Conservation (phyloP, 179 eudicot genomes). For the Kewa caespitosa region DNA sequence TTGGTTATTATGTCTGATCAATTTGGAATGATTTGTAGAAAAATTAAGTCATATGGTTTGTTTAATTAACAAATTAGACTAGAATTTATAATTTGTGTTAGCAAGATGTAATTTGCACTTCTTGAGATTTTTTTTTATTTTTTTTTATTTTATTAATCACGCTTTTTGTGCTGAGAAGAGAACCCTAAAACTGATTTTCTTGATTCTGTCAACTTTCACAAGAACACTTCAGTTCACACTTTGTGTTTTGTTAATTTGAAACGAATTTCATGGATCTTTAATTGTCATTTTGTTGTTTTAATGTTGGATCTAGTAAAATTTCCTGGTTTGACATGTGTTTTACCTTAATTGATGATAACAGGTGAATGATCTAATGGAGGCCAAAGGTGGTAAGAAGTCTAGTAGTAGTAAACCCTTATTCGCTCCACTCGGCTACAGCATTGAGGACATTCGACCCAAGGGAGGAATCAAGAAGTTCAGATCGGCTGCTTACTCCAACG, state of each 20-base stretch:
- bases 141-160: background rate
- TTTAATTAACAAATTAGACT: too few relatives aligned
- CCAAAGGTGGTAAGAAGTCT: constrained; percentile 48
- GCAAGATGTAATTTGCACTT: too few relatives aligned
- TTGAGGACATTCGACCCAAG: constrained; percentile 44
- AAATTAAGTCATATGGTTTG: too few relatives aligned
- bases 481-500: constrained; percentile 46
- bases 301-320: background rate
- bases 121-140: background rate
- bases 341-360: background rate
- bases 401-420: constrained; percentile 35
- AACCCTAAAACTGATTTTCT: too few relatives aligned
- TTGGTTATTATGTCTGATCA: too few relatives aligned
- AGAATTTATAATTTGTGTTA: too few relatives aligned
- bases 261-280: background rate
- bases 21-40: too few relatives aligned
- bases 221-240: too few relatives aligned
- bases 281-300: background rate
- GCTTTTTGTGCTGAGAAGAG: too few relatives aligned
- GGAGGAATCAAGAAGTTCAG: constrained; percentile 40
- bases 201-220: too few relatives aligned
- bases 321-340: background rate
- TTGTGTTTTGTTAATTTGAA: too few relatives aligned
- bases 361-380: constrained; percentile 93
- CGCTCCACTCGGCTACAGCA: constrained; percentile 34